Evolutionary conservation across 768 basidiomycete genomes (phyloP), one percentile per base, ranked within the genome.

Genomic region (Xerocomellus chrysenteron): DNA sequence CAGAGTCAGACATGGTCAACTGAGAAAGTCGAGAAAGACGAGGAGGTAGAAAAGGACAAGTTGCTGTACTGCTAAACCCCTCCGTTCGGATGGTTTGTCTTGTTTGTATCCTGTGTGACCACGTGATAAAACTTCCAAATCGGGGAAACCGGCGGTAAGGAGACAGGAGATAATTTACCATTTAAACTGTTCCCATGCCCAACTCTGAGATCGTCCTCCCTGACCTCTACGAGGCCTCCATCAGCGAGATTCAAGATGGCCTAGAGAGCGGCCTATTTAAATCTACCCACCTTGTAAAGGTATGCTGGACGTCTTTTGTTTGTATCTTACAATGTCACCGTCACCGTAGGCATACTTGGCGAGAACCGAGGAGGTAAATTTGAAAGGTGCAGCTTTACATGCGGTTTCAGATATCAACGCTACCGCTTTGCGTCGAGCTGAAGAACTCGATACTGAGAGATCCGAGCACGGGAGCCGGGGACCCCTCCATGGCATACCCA

Each of bases 341-440:
- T 48, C 32, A 28, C 26, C 26, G 5, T 32, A 87, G 86, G 83
- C 84, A 3, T 88, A 88, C 65, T 75, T 87, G 59, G 80, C 81
- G 12, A 77, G 87, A 2, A 87, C 87, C 26, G 82, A 86, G 5
- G 82, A 88, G 63, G 86, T 88, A n/a, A 87, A 88, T 61, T 61
- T 80, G 17, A 73, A 82, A 54, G 85, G 85, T 2, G 80, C 84
- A 12, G 69, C 69, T 43, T 69, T 88, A 10, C 81, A 78, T 11
- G 85, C 85, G 1, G 77, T 88, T 5, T 70, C 86, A 14, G 87
- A 88, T 54, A 71, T 73, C 1, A 88, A 83, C 46, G 76, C 81
- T 0, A 76, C 75, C 8, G 84, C 85, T 3, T 71, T 87, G 11
- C 61, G 51, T 14, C 75, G 80, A 59, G 86, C 86, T 13, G 81